A percentile compares a stretch with the other conserved stretches of the same genome.
These are phyloP conservation scores for Phytopythium mirpurense DNA, from an alignment of 352 stramenopile genomes.

Conservation along the genomic window DNA sequence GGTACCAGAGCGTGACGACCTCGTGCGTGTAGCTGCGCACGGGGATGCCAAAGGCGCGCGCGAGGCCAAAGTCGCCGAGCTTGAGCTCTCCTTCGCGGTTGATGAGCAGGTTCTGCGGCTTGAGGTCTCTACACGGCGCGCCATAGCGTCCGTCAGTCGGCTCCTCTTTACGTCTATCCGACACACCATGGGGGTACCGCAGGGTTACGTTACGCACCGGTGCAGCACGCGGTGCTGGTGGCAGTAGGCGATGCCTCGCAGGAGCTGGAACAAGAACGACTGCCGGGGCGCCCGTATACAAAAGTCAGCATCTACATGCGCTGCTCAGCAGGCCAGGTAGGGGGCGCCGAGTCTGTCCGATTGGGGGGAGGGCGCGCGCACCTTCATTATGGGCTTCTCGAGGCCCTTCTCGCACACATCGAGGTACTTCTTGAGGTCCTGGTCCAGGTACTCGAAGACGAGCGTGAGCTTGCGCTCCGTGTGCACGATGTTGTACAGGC, in stretches of 20 bases:
- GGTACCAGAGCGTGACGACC: constrained; percentile 99
- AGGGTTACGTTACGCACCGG: constrained; percentile 32
- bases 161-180: neutral
- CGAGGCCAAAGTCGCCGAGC: constrained; percentile 99
- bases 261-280: constrained; percentile 99
- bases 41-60: constrained; percentile 98
- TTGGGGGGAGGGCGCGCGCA: constrained; percentile 3
- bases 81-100: constrained; percentile 98
- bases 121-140: constrained; percentile 92
- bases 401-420: constrained; percentile 98
- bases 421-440: constrained; percentile 99
- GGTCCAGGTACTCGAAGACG: constrained; percentile 99
- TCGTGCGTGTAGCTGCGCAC: constrained; percentile 98
- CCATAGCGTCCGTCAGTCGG: constrained; percentile 1
- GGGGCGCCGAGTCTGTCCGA: too few species aligned
- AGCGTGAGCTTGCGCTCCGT: constrained; percentile 98
- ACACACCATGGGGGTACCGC: neutral
- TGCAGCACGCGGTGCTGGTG: constrained; percentile 96
- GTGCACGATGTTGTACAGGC: constrained; percentile 99
- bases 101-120: constrained; percentile 98
- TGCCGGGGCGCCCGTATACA: constrained; percentile 6
- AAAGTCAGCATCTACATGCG: too few species aligned
- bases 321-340: too few species aligned
- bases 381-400: constrained; percentile 88
- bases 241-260: constrained; percentile 99